Evolutionary conservation across 805 yeast genomes (phyloP).

Genomic region (Danielia reshetovae): DNA sequence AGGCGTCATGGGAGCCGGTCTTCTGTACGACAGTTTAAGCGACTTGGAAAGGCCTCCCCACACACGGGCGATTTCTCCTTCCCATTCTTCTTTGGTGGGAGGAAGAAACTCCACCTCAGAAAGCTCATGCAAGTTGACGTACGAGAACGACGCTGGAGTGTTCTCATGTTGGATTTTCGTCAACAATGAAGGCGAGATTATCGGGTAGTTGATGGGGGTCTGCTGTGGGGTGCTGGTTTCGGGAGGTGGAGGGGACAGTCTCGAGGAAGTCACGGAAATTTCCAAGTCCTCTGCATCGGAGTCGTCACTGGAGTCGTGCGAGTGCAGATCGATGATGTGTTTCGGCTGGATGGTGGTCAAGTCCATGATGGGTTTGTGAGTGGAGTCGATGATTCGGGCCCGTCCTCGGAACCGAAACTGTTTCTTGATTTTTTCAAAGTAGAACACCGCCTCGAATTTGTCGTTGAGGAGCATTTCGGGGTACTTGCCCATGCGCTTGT

Average conservation of each 20-base stretch:
- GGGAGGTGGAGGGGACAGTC: background rate
- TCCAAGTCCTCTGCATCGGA: constrained; percentile 13
- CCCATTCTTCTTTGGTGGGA: constrained; percentile 65
- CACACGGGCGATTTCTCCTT: constrained; percentile 53
- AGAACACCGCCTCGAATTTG: constrained; percentile 71
- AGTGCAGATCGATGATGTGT: constrained; percentile 16
- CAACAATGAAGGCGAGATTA: constrained; percentile 27
- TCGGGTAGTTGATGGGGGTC: constrained; percentile 21
- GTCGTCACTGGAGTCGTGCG: constrained; percentile 15
- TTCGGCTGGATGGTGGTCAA: constrained; percentile 28
- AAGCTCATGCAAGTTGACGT: constrained; percentile 25
- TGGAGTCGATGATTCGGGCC: constrained; percentile 43
- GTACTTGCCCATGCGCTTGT: constrained; percentile 63
- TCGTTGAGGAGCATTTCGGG: constrained; percentile 49
- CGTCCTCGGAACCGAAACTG: constrained; percentile 74
- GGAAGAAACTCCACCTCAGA: constrained; percentile 28
- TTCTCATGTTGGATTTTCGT: constrained; percentile 17
- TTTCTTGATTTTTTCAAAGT: constrained; percentile 56
- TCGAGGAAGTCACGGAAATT: constrained; percentile 8
- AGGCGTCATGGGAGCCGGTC: constrained; percentile 66
- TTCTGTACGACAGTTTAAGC: constrained; percentile 63
- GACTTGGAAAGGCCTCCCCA: constrained; percentile 60
- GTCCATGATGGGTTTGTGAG: constrained; percentile 29
- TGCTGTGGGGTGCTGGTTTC: constrained; percentile 8
- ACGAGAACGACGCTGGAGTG: constrained; percentile 21